Base-by-base conservation (phyloP, 2,329 filamentous ascomycete genomes). In the Exserohilum rostratum region DNA sequence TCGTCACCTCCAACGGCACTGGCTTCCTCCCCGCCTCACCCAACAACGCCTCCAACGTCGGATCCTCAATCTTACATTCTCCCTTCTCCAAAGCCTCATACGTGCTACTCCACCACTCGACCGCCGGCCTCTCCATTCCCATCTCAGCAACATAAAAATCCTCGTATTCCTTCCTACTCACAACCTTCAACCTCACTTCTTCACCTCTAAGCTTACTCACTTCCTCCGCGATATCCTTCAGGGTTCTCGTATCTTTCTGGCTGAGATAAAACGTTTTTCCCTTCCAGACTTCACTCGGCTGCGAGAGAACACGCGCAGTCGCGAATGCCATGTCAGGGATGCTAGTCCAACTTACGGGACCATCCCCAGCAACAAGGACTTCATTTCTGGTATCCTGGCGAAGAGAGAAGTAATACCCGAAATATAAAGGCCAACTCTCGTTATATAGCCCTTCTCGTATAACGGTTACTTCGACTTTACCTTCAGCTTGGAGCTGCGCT, bases 381-480 rank as follows among this genome's bases (percentile, higher is more conserved):
- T 78, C 73, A 0, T 37, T 65, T 45, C 78, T 61, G 0, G 61
- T 60, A 34, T 80, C 78, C 2, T 67, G 54, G 9, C 67, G 68
- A 1, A 73, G 35, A 0, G 57, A 58, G 11, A 72, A 72, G 43
- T 76, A 80, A 48, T 80, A 77, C 0, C 79, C 78, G 17, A 80
- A 72, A 54, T 80, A 80, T 17, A 81, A 59, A 6, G 78, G 79
- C 79, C 79, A 81, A 48, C 70, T 76, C 64, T 80, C 78, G 40
- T 76, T 79, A 50, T 80, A 80, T 50, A 80, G 47, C 0, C 79
- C 79, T 53, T 80, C 77, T 0, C 79, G 64, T 0, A 81, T 64
- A 5, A 80, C 62, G 0, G 77, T 80, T 5, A 69, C 72, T 0
- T 58, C 43, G 1, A 66, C 52, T 7, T 61, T 66, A 0, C 46